Percentiles rank a stretch among this genome's conserved stretches.
Conservation (phyloP, 768 basidiomycete species). For the Psilocybe cyanescens region DNA sequence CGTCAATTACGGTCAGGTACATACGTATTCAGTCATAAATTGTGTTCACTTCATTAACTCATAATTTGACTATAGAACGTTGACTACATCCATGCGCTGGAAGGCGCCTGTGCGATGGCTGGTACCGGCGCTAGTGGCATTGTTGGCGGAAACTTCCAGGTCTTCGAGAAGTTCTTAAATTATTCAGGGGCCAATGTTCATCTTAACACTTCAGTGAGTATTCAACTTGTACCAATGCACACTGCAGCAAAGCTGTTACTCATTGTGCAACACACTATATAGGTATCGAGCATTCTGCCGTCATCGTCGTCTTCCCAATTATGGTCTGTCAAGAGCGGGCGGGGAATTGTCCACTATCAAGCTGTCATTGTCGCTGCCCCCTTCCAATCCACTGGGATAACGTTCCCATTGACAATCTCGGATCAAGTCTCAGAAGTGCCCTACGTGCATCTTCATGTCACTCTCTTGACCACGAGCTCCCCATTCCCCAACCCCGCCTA, state of each 20-base stretch:
- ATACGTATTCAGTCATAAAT: conserved; percentile 6
- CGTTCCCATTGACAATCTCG: conserved; percentile 49
- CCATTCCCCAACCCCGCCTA: conserved; percentile 63
- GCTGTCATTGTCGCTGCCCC: conserved; percentile 89
- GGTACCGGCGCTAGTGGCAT: conserved; percentile 68
- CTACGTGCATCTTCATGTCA: conserved; percentile 88
- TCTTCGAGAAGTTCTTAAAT: conserved; percentile 84
- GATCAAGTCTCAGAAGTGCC: conserved; percentile 66
- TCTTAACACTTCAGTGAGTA: conserved; percentile 68
- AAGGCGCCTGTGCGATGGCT: conserved; percentile 73
- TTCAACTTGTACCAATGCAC: not conserved
- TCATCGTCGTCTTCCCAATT: conserved; percentile 43
- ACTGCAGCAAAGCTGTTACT: not conserved
- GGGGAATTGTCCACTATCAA: conserved; percentile 58
- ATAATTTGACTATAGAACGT: conserved; percentile 50
- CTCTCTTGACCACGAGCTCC: conserved; percentile 81
- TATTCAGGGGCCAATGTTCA: conserved; percentile 69
- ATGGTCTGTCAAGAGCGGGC: conserved; percentile 57
- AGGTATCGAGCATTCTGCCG: conserved; percentile 59
- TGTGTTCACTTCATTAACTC: not conserved
- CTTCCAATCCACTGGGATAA: conserved; percentile 69
- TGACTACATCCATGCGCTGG: conserved; percentile 76
- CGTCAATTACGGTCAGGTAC: conserved; percentile 83
- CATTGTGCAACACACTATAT: not conserved
- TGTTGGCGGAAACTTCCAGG: conserved; percentile 79